These are phyloP conservation scores for Fusarium brachygibbosum DNA, from an alignment of 2,329 filamentous ascomycete species.

Conservation along the genomic window DNA sequence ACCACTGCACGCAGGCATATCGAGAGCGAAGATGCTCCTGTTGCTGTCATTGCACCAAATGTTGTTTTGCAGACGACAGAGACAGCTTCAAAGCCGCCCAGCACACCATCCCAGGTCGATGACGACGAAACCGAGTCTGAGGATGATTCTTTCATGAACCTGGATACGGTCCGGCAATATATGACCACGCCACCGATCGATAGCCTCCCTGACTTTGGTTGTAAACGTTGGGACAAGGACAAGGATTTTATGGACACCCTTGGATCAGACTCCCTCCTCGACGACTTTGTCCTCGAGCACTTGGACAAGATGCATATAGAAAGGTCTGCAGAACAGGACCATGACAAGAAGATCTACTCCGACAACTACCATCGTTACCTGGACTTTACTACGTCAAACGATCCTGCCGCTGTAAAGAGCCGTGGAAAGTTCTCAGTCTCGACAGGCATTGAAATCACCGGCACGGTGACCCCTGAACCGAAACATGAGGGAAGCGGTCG, in stretches of 20 bases:
- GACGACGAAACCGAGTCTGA: slow-evolving; percentile 69
- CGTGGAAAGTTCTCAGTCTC: slow-evolving; percentile 66
- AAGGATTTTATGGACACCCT: slow-evolving; percentile 59
- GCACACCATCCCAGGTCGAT: slow-evolving; percentile 64
- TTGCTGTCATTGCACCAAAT: slow-evolving; percentile 22
- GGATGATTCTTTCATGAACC: slow-evolving; percentile 64
- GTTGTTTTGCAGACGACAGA: slow-evolving; percentile 50
- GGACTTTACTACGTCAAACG: slow-evolving; percentile 68
- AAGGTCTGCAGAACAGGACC: slow-evolving; percentile 56
- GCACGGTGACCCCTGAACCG: slow-evolving; percentile 63
- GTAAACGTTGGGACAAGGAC: slow-evolving; percentile 64
- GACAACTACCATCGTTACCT: slow-evolving; percentile 66
- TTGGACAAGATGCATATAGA: slow-evolving; percentile 59
- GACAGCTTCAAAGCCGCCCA: slow-evolving; percentile 55
- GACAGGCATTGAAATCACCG: slow-evolving; percentile 52
- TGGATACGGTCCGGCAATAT: slow-evolving; percentile 64
- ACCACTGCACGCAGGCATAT: neutral
- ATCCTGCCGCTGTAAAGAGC: slow-evolving; percentile 67
- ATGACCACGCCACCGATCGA: slow-evolving; percentile 69
- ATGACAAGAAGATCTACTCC: slow-evolving; percentile 59
- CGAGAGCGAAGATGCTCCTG: neutral
- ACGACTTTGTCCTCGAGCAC: slow-evolving; percentile 62
- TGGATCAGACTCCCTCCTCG: slow-evolving; percentile 57
- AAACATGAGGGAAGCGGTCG: slow-evolving; percentile 69
- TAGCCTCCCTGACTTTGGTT: slow-evolving; percentile 63